Conservation (phyloP, 306 rosid species). For the Leucaena leucocephala region DNA sequence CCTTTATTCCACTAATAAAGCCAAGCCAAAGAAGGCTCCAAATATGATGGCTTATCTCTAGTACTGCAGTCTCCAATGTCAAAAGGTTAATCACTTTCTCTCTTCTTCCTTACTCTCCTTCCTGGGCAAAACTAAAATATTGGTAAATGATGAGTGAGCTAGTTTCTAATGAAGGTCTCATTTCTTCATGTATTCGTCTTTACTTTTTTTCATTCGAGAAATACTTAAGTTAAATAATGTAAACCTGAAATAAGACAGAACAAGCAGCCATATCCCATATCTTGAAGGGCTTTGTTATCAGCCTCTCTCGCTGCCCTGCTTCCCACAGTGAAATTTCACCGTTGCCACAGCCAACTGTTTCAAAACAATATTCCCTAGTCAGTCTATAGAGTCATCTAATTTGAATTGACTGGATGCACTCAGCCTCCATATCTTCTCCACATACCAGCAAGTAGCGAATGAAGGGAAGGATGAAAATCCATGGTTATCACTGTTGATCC, state of each 20-base stretch:
- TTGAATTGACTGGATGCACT: background rate
- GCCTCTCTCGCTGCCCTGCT: slow-evolving; percentile 47
- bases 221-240: slow-evolving; percentile 19
- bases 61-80: slow-evolving; percentile 3
- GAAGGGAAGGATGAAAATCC: slow-evolving; percentile 65
- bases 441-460: slow-evolving; percentile 62
- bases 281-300: slow-evolving; percentile 53
- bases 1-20: background rate
- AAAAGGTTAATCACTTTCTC: background rate
- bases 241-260: slow-evolving; percentile 53
- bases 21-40: background rate
- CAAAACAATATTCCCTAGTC: slow-evolving; percentile 32
- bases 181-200: background rate
- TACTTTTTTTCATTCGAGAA: background rate
- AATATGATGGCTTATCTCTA: background rate
- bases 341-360: slow-evolving; percentile 60
- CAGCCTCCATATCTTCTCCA: slow-evolving; percentile 6
- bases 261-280: slow-evolving; percentile 40
- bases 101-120: background rate
- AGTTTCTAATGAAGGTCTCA: slow-evolving; percentile 12
- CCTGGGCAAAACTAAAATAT: background rate
- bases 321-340: slow-evolving; percentile 73
- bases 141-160: background rate
- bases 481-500: slow-evolving; percentile 51
- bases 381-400: background rate